Conservation (phyloP, 2,329 filamentous ascomycete species). For the Fusarium cyanostomum region DNA sequence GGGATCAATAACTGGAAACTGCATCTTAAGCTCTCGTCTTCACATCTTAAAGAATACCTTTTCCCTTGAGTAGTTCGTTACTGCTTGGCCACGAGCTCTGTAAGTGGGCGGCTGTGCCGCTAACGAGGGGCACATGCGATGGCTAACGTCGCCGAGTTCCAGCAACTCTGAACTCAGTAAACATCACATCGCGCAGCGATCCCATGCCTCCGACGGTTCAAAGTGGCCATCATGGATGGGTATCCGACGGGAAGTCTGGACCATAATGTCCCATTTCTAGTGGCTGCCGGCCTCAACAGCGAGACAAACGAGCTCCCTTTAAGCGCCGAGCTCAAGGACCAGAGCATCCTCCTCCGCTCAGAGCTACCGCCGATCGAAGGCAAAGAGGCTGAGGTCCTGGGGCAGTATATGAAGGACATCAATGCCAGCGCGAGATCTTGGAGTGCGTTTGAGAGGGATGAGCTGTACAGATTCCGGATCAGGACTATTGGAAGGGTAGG, state of each 20-base stretch:
- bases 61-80: background rate
- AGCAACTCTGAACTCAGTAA: constrained; percentile 35
- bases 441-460: constrained; percentile 66
- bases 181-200: constrained; percentile 30
- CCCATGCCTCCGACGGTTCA: constrained; percentile 35
- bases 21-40: background rate
- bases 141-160: constrained; percentile 35
- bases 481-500: constrained; percentile 83
- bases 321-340: constrained; percentile 64
- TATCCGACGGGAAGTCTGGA: constrained; percentile 82
- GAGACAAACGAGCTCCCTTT: constrained; percentile 53
- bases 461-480: constrained; percentile 71
- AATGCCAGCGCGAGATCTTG: constrained; percentile 74
- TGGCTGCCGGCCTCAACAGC: constrained; percentile 77
- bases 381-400: constrained; percentile 70
- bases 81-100: constrained; percentile 22
- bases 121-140: constrained; percentile 42
- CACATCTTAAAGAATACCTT: background rate
- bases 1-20: background rate
- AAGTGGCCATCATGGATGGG: constrained; percentile 71
- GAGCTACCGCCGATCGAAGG: constrained; percentile 74
- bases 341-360: constrained; percentile 72
- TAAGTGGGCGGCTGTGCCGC: constrained; percentile 36
- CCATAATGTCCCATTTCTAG: constrained; percentile 86
- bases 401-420: constrained; percentile 71